Conservation (phyloP, 2,329 filamentous ascomycete genomes). For the Thelonectria rubi region DNA sequence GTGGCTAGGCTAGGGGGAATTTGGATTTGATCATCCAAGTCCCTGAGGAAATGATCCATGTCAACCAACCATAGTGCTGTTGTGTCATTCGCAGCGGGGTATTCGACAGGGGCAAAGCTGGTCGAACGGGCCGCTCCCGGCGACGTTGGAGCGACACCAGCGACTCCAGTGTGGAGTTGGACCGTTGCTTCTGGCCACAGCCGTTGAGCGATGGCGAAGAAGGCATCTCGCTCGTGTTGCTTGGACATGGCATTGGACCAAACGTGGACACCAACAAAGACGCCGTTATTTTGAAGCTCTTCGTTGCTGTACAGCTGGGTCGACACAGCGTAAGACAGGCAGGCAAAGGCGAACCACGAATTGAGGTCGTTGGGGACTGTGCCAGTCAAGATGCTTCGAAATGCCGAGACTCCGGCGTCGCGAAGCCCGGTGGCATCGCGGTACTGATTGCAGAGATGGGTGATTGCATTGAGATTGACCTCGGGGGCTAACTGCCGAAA, state of each 20-base stretch:
- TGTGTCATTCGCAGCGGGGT: no score
- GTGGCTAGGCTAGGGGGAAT: neutral
- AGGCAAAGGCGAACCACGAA: conserved; percentile 32
- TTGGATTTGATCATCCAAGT: no score
- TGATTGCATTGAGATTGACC: neutral
- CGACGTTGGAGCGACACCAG: neutral
- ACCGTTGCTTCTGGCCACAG: neutral
- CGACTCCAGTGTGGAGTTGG: neutral
- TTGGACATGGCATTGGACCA: neutral
- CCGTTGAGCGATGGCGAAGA: neutral
- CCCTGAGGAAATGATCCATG: no score
- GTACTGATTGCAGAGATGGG: conserved; percentile 13
- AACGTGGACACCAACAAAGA: neutral
- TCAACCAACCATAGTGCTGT: no score
- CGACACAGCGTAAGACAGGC: conserved; percentile 3
- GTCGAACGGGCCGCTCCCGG: no score
- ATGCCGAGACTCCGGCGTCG: conserved; percentile 28
- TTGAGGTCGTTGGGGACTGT: conserved; percentile 1
- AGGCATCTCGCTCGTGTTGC: neutral
- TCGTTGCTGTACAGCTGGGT: neutral
- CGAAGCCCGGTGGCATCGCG: conserved; percentile 23
- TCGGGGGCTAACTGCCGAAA: conserved; percentile 9
- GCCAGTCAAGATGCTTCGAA: conserved; percentile 29
- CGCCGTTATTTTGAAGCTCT: neutral
- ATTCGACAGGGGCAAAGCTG: no score